Percentiles rank a stretch among this genome's conserved stretches.
phyloP scores from a whole-genome alignment of 192 early-diverging fungal genomes.

The Umbelopsis sp. region DNA sequence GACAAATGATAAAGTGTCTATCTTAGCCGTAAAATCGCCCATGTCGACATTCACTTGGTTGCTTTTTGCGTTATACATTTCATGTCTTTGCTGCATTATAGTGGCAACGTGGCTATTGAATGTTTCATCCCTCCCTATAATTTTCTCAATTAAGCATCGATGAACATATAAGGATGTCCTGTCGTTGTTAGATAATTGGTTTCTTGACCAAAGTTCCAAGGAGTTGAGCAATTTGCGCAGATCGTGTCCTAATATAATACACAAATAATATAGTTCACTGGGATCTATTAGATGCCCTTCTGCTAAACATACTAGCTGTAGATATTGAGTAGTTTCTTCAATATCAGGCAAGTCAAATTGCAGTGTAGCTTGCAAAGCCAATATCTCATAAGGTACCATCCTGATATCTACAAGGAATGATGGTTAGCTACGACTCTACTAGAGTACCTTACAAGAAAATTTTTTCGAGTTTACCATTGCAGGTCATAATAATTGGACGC shows the following conservation, averaged over 20 bases:
- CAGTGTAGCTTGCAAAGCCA: conserved; percentile 12
- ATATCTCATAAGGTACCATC: conserved; percentile 23
- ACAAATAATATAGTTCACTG: conserved; percentile 20
- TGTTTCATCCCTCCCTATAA: conserved; percentile 7
- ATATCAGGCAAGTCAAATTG: conserved; percentile 12
- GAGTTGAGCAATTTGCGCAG: conserved; percentile 26
- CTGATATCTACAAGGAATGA: conserved; percentile 14
- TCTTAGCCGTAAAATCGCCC: neutral
- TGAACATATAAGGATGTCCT: neutral
- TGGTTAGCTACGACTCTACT: neutral
- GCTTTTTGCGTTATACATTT: neutral
- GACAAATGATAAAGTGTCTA: neutral
- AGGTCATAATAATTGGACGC: conserved; percentile 83
- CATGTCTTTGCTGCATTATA: neutral
- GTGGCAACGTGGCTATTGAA: neutral
- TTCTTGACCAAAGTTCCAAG: conserved; percentile 26
- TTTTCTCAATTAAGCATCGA: neutral
- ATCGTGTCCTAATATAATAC: conserved; percentile 18
- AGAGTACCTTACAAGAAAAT: neutral
- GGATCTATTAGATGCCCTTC: conserved; percentile 24
- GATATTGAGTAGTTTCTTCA: conserved; percentile 16
- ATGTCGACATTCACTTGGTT: neutral
- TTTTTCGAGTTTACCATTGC: conserved; percentile 56
- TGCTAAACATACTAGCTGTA: conserved; percentile 27
- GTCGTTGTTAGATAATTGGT: neutral